A percentile compares a stretch with the other conserved stretches of the same genome.
Conservation (phyloP, 2,329 filamentous ascomycete genomes). For the Bertia moriformis region DNA sequence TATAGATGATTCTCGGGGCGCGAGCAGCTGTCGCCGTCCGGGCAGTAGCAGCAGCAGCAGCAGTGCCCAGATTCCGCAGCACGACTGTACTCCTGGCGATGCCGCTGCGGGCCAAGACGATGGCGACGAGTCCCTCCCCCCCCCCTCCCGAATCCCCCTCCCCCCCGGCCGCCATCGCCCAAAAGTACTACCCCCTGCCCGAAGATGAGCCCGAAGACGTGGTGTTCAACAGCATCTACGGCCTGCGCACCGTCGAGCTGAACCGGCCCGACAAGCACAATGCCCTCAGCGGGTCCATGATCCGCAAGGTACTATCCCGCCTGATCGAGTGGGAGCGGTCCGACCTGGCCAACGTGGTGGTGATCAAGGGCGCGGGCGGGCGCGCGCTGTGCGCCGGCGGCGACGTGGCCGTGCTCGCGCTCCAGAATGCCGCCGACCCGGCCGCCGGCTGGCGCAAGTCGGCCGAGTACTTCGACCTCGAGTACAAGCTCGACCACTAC, state of each 20-base stretch:
- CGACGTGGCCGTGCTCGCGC: constrained; percentile 68
- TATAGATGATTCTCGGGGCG: too few relatives aligned
- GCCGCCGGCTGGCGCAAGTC: constrained; percentile 58
- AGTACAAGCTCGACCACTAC: constrained; percentile 91
- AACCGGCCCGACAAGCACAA: constrained; percentile 89
- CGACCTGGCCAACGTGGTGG: constrained; percentile 78
- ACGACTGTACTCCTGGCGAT: too few relatives aligned
- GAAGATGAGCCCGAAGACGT: constrained; percentile 78
- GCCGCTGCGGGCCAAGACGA: too few relatives aligned
- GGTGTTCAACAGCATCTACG: constrained; percentile 76
- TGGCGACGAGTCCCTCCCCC: too few relatives aligned
- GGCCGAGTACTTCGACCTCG: constrained; percentile 74
- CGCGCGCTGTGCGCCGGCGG: constrained; percentile 86
- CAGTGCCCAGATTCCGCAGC: too few relatives aligned
- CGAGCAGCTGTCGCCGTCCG: too few relatives aligned
- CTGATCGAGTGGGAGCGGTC: constrained; percentile 91
- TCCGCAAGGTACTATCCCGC: constrained; percentile 78
- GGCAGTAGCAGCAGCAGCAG: too few relatives aligned
- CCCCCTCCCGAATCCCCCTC: too few relatives aligned
- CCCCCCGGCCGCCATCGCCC: too few relatives aligned
- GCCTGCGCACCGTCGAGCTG: constrained; percentile 80
- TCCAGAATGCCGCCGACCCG: constrained; percentile 51
- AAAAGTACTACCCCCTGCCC: too few relatives aligned
- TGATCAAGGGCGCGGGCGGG: constrained; percentile 79
- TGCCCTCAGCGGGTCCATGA: constrained; percentile 87